These are phyloP conservation scores for Metschnikowia proteae DNA, from an alignment of 805 yeast species.

Conservation along the genomic window DNA sequence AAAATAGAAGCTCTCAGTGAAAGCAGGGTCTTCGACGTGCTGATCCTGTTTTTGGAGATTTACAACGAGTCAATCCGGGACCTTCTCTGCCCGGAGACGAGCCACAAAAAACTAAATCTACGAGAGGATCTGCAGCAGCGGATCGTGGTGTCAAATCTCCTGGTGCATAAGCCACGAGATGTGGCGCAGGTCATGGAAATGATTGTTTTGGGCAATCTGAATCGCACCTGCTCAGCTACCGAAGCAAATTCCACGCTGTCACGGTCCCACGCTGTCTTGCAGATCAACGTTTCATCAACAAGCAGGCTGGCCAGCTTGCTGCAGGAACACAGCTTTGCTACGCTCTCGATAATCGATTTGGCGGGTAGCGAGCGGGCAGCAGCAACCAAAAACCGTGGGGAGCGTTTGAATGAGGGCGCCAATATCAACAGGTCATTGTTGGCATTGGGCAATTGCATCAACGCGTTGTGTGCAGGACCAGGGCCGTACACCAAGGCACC, in stretches of 20 bases:
- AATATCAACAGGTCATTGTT: constrained; percentile 83
- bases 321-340: constrained; percentile 71
- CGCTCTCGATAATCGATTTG: constrained; percentile 81
- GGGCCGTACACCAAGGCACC: neutral
- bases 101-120: constrained; percentile 47
- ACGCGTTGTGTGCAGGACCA: constrained; percentile 60
- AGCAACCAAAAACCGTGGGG: constrained; percentile 81
- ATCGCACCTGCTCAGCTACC: constrained; percentile 82
- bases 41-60: constrained; percentile 76
- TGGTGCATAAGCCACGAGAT: constrained; percentile 55
- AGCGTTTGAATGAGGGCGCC: constrained; percentile 84
- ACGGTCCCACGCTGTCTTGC: constrained; percentile 90
- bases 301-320: constrained; percentile 57
- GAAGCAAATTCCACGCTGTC: constrained; percentile 90
- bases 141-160: constrained; percentile 69
- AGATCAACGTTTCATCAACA: constrained; percentile 63
- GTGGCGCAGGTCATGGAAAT: constrained; percentile 78
- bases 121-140: constrained; percentile 67
- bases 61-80: constrained; percentile 89
- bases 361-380: constrained; percentile 97
- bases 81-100: constrained; percentile 56
- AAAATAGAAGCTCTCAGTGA: constrained; percentile 55
- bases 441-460: constrained; percentile 91
- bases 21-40: constrained; percentile 54
- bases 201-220: constrained; percentile 64